These are phyloP conservation scores for Cyberlindnera meyerae DNA, from an alignment of 805 yeast genomes.

Conservation along the genomic window DNA sequence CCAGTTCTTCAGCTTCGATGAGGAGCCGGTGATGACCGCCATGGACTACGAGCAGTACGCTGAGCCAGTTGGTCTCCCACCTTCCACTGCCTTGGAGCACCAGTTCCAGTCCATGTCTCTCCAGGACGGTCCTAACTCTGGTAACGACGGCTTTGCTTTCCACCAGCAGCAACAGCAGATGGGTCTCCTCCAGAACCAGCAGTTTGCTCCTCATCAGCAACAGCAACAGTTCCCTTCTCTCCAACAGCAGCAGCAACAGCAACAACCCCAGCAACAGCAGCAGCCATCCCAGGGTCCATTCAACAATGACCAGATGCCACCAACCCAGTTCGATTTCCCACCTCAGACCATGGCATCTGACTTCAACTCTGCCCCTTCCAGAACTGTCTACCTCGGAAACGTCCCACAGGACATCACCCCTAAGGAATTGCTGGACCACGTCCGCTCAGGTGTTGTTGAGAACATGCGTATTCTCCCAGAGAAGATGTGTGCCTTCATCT, in stretches of 20 bases:
- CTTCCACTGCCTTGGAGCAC: constrained; percentile 2
- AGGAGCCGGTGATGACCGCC: constrained; percentile 3
- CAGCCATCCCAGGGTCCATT: neutral
- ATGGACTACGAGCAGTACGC: constrained; percentile 12
- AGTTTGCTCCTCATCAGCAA: constrained; percentile 4
- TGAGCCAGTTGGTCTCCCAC: constrained; percentile 1
- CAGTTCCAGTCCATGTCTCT: constrained; percentile 7
- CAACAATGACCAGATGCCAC: neutral
- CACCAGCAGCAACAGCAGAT: constrained; percentile 5
- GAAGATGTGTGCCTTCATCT: constrained; percentile 84
- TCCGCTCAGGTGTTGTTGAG: constrained; percentile 86
- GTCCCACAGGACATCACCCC: constrained; percentile 78
- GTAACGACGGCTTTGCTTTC: constrained; percentile 6
- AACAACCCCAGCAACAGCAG: neutral
- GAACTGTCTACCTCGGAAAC: constrained; percentile 89
- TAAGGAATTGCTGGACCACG: constrained; percentile 81
- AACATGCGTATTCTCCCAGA: constrained; percentile 71
- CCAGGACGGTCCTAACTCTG: constrained; percentile 1
- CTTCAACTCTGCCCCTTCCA: constrained; percentile 52
- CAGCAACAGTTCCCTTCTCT: no score
- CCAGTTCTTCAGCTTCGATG: constrained; percentile 12
- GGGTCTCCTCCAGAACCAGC: constrained; percentile 1
- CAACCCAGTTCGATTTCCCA: constrained; percentile 2
- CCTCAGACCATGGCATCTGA: constrained; percentile 16
- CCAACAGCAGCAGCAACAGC: constrained; percentile 2